phyloP scores from a whole-genome alignment of 164 flowering plant genomes.

The Taxillus chinensis region DNA sequence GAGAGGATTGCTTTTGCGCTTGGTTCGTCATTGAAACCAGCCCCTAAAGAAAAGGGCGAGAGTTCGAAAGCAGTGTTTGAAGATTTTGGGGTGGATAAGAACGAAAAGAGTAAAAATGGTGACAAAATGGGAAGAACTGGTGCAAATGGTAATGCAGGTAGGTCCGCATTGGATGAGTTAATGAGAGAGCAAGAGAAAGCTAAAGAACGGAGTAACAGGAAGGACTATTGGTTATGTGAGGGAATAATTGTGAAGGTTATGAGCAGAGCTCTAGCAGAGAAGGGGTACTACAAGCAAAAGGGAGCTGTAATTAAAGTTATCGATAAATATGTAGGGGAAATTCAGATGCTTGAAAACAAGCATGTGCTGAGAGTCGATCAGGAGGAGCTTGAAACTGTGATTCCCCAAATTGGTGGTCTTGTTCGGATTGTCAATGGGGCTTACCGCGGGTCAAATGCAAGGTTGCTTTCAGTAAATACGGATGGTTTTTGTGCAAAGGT shows the following conservation, averaged over 20 bases:
- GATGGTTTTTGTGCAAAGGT: conserved; percentile 68
- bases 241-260: conserved; percentile 88
- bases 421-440: conserved; percentile 88
- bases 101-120: conserved; percentile 11
- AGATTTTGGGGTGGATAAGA: conserved; percentile 23
- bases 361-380: conserved; percentile 83
- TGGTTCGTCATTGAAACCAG: conserved; percentile 25
- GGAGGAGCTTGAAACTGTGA: conserved; percentile 82
- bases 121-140: conserved; percentile 10
- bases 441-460: conserved; percentile 75
- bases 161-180: conserved; percentile 63
- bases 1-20: conserved; percentile 54
- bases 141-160: conserved; percentile 10
- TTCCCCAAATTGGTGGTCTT: conserved; percentile 79
- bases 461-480: conserved; percentile 51
- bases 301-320: conserved; percentile 64
- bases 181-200: conserved; percentile 79
- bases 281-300: conserved; percentile 83
- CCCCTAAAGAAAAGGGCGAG: conserved; percentile 28
- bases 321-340: conserved; percentile 79
- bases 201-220: conserved; percentile 63
- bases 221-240: conserved; percentile 79
- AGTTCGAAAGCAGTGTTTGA: conserved; percentile 38
- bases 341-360: conserved; percentile 70
- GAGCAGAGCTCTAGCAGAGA: conserved; percentile 64